These are phyloP conservation scores for Oryza nivara DNA, from an alignment of 176 grass and related monocot genomes.

Conservation along the genomic window DNA sequence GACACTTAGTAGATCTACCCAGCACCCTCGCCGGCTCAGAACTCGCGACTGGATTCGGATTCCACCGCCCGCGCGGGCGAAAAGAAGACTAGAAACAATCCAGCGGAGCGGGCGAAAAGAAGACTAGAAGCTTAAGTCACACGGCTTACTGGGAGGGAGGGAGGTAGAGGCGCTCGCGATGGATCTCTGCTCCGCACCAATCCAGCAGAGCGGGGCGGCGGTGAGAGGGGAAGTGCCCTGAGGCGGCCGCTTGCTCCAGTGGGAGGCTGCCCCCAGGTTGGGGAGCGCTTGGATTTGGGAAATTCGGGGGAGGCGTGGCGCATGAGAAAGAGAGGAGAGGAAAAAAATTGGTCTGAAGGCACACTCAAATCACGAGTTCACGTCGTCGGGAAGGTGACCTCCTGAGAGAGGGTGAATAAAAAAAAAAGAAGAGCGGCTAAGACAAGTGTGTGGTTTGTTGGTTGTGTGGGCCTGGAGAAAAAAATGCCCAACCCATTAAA, in stretches of 20 bases:
- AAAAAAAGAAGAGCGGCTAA: not conserved
- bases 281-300: conserved; percentile 27
- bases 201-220: not conserved
- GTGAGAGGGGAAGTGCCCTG: not conserved
- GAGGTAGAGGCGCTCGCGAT: not conserved
- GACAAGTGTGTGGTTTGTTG: conserved; percentile 15
- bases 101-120: not conserved
- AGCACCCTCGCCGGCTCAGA: not conserved
- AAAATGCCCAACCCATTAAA: too few species aligned
- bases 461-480: not conserved
- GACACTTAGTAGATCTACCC: conserved; percentile 32
- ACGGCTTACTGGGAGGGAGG: conserved; percentile 29
- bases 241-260: conserved; percentile 23
- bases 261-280: not conserved
- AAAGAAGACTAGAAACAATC: not conserved
- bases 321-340: conserved; percentile 4
- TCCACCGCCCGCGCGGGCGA: not conserved
- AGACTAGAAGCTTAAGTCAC: conserved; percentile 1
- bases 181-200: conserved; percentile 40
- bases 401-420: not conserved
- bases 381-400: conserved; percentile 10
- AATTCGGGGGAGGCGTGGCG: conserved; percentile 27
- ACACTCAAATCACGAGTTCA: conserved; percentile 34
- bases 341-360: conserved; percentile 47
- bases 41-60: conserved; percentile 3